Conservation (phyloP, 306 rosid genomes). For the Aeschynomene evenia region DNA sequence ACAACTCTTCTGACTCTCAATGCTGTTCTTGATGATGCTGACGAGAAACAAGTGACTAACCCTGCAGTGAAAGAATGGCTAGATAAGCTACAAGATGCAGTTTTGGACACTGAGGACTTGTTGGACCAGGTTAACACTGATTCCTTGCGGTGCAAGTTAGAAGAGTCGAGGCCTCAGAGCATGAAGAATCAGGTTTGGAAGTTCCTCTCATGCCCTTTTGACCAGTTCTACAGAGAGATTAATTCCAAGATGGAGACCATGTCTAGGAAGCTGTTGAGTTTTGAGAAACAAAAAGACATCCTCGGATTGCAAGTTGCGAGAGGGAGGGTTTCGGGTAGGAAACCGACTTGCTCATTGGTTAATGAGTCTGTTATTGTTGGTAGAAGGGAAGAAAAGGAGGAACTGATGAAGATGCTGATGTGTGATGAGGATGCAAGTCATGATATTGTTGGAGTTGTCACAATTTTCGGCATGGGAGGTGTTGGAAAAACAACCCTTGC, state of each 20-base stretch:
- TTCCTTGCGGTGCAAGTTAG: neutral
- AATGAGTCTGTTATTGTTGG: constrained; percentile 18
- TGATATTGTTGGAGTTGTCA: neutral
- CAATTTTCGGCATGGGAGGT: constrained; percentile 24
- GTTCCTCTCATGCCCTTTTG: constrained; percentile 30
- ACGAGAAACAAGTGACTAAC: neutral
- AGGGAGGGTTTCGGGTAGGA: constrained; percentile 1
- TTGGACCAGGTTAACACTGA: neutral
- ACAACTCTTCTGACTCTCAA: neutral
- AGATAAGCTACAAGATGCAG: neutral
- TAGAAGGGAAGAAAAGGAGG: constrained; percentile 29
- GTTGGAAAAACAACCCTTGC: neutral
- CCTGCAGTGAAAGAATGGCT: constrained; percentile 6
- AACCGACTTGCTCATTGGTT: neutral
- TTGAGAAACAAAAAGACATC: constrained; percentile 30
- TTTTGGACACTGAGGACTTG: neutral
- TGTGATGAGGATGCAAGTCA: too few species aligned
- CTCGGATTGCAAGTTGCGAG: constrained; percentile 32
- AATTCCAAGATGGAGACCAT: constrained; percentile 30
- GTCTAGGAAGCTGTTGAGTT: constrained; percentile 14
- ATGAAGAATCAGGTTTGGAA: constrained; percentile 36
- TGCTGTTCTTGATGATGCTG: constrained; percentile 4
- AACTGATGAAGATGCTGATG: neutral
- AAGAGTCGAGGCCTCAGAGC: neutral
- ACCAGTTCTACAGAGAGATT: constrained; percentile 24